Base-by-base conservation (phyloP, 371 early-diverging fungal species). In the Saksenaea vasiformis region DNA sequence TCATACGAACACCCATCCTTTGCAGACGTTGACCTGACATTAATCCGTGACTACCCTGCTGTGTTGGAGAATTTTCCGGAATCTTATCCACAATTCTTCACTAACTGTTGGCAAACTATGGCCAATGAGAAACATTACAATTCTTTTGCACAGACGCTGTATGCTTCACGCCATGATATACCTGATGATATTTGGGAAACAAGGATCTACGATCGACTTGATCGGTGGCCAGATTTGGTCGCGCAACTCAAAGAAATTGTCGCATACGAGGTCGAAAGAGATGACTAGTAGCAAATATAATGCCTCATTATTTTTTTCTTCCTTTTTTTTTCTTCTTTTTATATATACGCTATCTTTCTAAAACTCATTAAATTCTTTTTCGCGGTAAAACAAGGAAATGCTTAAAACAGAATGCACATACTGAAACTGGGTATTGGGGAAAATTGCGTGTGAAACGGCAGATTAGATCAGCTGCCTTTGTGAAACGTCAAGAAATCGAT, bases 61-160 rank as follows among this genome's bases (percentile, higher is more conserved):
- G 41, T 72, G 10, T 59, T 86, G 36, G 66, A 71, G 34, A 41
- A 53, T 10, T 78, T 84, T 27, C 36, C 72, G 19, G 36, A 70
- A 56, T 44, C 73, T n/a, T 86, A 86, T 44, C 86, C 86, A n/a
- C 86, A 86, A 54, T 83, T 86, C 66, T 80, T 79, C 58, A 70
- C 80, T 61, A 86, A 86, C 63, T 76, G 76, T 22, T 37, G 66
- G 53, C 34, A 70, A 17, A 34, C 58, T 10, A 27, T 79, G 58
- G 44, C 44, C 0, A 39, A 62, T n/a, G 64, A 59, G 24, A 58
- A 65, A 4, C 58, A 56, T n/a, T 68, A 66, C 26, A 22, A 54
- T 11, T 22, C 17, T 10, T 77, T 83, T 51, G 26, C 59, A 17
- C 17, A 63, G 1, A 64, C 58, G 3, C 41, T 83, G 4, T 64